Base-by-base conservation (phyloP, 139 green algal genomes). In the Pleodorina starrii region DNA sequence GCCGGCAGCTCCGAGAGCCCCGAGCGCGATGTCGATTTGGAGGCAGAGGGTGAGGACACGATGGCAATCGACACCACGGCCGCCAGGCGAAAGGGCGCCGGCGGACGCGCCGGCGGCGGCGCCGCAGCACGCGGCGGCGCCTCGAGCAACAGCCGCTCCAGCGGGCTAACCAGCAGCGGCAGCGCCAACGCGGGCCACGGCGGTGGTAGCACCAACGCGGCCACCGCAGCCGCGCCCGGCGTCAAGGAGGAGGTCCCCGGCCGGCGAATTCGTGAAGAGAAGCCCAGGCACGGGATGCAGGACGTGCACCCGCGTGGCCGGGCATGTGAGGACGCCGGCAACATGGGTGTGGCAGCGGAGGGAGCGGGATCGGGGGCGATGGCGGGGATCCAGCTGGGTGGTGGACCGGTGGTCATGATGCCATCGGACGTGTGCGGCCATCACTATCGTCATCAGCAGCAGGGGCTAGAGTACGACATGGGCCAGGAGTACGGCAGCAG, bases 1-100 rank as follows among this genome's bases (percentile, higher is more conserved):
- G n/a, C 44, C 32, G 40, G 32, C 63, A 54, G 35, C 82, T 51
- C 63, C 2, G 82, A 88, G 4, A 88, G 82, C 60, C 43, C 44
- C 5, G 82, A 88, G 1, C 42, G 42, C 0, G 81, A 87, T 12
- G n/a, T 42, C 36, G 79, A 63, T 11, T 2, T 51, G 38, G 79
- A 43, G 23, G n/a, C 32, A 1, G 68, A 76, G 36, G 68, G 35
- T 17, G 72, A 35, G 68, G 68, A 76, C 38, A 76, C 68, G 16
- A 76, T 76, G 68, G 68, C 68, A 21, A 7, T 76, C 32, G 68
- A 76, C 68, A 44, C 68, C 10, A 44, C 36, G 6, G 19, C 68
- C 17, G 68, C 63, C 63, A 35, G 63, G 2, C 63, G 63, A 73
- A 23, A 11, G 6, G 63, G 27, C 21, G 63, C 29, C 10, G 76